Conservation (phyloP, 257 asterid species). For the Capsicum chinense region DNA sequence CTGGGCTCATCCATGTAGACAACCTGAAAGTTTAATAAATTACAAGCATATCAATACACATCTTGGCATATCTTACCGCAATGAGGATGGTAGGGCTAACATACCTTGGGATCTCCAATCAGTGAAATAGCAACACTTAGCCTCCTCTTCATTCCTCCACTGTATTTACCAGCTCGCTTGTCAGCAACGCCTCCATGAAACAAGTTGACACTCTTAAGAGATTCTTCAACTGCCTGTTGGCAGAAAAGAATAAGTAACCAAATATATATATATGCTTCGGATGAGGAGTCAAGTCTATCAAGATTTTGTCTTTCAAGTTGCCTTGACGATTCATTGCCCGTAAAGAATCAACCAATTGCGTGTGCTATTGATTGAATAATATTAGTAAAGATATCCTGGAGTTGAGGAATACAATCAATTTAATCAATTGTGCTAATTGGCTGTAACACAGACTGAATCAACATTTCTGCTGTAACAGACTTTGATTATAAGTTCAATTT, state of each 20-base stretch:
- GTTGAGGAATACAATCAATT: not conserved
- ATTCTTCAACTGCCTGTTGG: constrained; percentile 89
- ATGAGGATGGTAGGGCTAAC: constrained; percentile 29
- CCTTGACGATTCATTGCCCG: not conserved
- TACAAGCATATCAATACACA: not conserved
- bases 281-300: constrained; percentile 14
- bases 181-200: constrained; percentile 92
- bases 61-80: not conserved
- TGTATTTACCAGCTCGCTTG: constrained; percentile 85
- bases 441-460: not conserved
- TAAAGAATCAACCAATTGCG: constrained; percentile 5
- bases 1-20: constrained; percentile 99
- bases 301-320: not conserved
- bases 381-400: not conserved
- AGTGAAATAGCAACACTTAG: constrained; percentile 97
- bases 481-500: not conserved
- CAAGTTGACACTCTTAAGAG: constrained; percentile 85
- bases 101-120: constrained; percentile 95
- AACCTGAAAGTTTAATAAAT: constrained; percentile 51
- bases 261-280: not conserved
- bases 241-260: constrained; percentile 29
- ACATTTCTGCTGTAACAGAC: not conserved
- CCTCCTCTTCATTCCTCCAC: constrained; percentile 99
- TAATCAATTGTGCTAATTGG: not conserved
- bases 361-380: constrained; percentile 21